Evolutionary conservation across 306 rosid genomes (phyloP).

Genomic region (Vachellia pachyceras): DNA sequence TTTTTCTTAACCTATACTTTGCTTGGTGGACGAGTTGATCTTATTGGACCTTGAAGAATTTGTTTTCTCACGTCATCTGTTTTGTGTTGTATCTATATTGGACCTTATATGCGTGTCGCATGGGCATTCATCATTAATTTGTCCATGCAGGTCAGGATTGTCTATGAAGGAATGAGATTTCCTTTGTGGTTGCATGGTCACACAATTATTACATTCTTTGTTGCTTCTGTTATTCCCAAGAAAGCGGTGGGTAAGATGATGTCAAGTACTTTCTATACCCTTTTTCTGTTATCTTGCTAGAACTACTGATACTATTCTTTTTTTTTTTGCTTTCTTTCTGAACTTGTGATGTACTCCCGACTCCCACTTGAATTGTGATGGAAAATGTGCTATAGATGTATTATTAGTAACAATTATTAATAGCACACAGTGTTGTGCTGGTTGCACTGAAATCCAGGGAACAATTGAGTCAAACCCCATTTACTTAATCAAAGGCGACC

Average conservation of each 20-base stretch:
- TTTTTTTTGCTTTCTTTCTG: not conserved
- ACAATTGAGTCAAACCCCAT: not conserved
- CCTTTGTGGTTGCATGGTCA: constrained; percentile 92
- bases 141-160: constrained; percentile 71
- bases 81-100: not conserved
- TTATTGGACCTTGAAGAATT: not conserved
- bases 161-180: constrained; percentile 88
- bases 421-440: not conserved
- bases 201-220: constrained; percentile 70
- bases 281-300: constrained; percentile 1
- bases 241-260: constrained; percentile 91
- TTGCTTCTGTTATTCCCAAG: constrained; percentile 79
- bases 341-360: constrained; percentile 17
- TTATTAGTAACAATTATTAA: not conserved
- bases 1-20: constrained; percentile 1
- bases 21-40: not conserved
- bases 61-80: not conserved
- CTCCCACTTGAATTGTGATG: constrained; percentile 5
- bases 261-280: constrained; percentile 34
- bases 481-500: not conserved
- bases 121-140: constrained; percentile 2
- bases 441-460: not conserved
- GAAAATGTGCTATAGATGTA: constrained; percentile 2
- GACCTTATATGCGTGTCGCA: not conserved
- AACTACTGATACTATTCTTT: not conserved